These are phyloP conservation scores for Globisporangium okanoganense DNA, from an alignment of 352 stramenopile species.

Conservation along the genomic window DNA sequence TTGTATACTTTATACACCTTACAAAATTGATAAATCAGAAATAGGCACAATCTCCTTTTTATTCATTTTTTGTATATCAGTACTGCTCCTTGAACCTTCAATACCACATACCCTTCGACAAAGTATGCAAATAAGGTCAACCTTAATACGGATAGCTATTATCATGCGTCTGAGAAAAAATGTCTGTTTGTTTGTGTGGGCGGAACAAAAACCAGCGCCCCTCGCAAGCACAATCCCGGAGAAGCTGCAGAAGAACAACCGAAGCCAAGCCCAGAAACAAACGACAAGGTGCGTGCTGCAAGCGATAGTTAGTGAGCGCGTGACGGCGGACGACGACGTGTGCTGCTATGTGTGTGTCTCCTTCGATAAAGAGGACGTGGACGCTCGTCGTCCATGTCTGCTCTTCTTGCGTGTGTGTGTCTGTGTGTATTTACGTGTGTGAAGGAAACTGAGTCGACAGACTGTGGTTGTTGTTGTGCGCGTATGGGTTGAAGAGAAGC, in stretches of 20 bases:
- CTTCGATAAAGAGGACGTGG: background rate
- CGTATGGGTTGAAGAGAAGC: slow-evolving; percentile 1
- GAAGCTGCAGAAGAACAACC: slow-evolving; percentile 9
- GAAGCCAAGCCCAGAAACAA: slow-evolving; percentile 6
- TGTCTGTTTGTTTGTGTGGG: slow-evolving; percentile 4
- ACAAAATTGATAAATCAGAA: no score
- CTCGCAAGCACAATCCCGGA: background rate
- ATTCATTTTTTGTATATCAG: no score
- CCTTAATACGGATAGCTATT: no score
- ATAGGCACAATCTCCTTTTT: no score
- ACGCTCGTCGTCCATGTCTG: background rate
- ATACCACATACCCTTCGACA: no score
- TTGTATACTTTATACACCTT: no score
- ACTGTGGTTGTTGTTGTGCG: background rate
- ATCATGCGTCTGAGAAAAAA: background rate
- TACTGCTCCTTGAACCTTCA: no score
- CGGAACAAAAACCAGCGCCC: slow-evolving; percentile 10
- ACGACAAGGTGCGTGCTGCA: slow-evolving; percentile 1
- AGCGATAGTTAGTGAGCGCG: background rate
- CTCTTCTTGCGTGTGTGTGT: background rate
- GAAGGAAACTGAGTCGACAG: background rate
- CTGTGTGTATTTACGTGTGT: background rate
- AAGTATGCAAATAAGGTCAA: no score
- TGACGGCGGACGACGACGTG: background rate
- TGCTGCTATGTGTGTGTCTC: background rate